A percentile compares a stretch with the other conserved stretches of the same genome.
Conservation (phyloP, 2,329 filamentous ascomycete species). For the Emericellopsis cladophorae region DNA sequence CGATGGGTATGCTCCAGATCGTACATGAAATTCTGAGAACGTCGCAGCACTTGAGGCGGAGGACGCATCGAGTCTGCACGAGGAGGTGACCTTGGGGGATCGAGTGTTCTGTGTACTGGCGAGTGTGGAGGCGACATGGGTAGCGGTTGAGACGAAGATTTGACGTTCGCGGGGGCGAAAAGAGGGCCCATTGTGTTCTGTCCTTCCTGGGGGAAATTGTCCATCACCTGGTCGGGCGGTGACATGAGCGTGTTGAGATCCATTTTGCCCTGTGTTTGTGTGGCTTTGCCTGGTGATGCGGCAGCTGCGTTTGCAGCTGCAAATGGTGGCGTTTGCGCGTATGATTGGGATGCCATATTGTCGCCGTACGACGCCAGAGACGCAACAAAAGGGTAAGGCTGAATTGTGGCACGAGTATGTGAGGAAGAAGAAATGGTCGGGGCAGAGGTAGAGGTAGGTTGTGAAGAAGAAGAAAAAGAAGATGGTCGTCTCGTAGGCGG, state of each 20-base stretch:
- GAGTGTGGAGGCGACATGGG: slow-evolving; percentile 48
- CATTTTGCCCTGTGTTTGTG: slow-evolving; percentile 23
- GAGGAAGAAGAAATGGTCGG: slow-evolving; percentile 3
- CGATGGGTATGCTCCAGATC: slow-evolving; percentile 26
- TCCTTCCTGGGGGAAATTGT: slow-evolving; percentile 28
- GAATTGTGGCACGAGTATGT: slow-evolving; percentile 3
- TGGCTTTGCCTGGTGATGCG: slow-evolving; percentile 12
- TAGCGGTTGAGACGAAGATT: slow-evolving; percentile 15
- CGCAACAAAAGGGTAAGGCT: slow-evolving; percentile 4
- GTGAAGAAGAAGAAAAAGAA: slow-evolving; percentile 7
- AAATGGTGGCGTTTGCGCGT: slow-evolving; percentile 2
- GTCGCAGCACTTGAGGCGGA: no score
- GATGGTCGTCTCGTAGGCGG: no score
- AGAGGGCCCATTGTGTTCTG: not conserved
- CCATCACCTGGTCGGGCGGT: slow-evolving; percentile 42
- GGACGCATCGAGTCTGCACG: no score
- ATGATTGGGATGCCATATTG: slow-evolving; percentile 2
- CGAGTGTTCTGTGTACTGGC: slow-evolving; percentile 6
- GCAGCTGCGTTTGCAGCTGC: slow-evolving; percentile 4
- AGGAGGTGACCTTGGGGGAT: slow-evolving; percentile 9
- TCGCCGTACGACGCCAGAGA: slow-evolving; percentile 1
- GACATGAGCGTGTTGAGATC: slow-evolving; percentile 48
- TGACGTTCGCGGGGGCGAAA: slow-evolving; percentile 1
- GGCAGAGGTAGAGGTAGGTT: slow-evolving; percentile 4
- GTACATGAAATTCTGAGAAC: slow-evolving; percentile 7